Conservation (phyloP, 768 basidiomycete genomes). For the Podaxis sp. region DNA sequence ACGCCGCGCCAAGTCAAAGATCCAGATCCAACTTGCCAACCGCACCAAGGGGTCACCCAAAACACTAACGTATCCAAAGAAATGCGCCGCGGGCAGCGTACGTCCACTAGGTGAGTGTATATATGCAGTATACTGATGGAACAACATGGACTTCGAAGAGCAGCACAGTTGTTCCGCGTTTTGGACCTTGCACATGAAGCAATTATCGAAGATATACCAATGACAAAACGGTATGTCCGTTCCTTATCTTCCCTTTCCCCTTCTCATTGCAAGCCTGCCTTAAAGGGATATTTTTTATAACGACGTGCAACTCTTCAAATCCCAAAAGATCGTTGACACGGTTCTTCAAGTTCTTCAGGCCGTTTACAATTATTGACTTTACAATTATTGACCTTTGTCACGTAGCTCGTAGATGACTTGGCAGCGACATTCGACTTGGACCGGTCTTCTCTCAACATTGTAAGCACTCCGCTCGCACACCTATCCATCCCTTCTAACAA, state of each 20-base stretch:
- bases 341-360: slow-evolving; percentile 34
- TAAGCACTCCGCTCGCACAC: slow-evolving; percentile 29
- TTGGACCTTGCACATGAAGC: slow-evolving; percentile 73
- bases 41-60: slow-evolving; percentile 26
- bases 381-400: not conserved
- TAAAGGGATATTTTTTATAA: slow-evolving; percentile 86
- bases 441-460: slow-evolving; percentile 80
- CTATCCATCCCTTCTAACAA: slow-evolving; percentile 6
- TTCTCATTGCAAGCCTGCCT: slow-evolving; percentile 11
- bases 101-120: slow-evolving; percentile 35
- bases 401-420: slow-evolving; percentile 84
- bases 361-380: not conserved
- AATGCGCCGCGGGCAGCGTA: slow-evolving; percentile 35
- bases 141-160: not conserved
- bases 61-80: slow-evolving; percentile 35
- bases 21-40: slow-evolving; percentile 35
- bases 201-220: slow-evolving; percentile 48
- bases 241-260: not conserved
- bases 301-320: slow-evolving; percentile 76
- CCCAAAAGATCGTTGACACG: slow-evolving; percentile 76
- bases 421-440: slow-evolving; percentile 78
- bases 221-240: slow-evolving; percentile 58
- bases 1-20: slow-evolving; percentile 22
- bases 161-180: slow-evolving; percentile 71
- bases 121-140: slow-evolving; percentile 17